A percentile compares a stretch with the other conserved stretches of the same genome.
Evolutionary conservation across 148 eudicot genomes (phyloP).

Genomic region (Beta vulgaris): DNA sequence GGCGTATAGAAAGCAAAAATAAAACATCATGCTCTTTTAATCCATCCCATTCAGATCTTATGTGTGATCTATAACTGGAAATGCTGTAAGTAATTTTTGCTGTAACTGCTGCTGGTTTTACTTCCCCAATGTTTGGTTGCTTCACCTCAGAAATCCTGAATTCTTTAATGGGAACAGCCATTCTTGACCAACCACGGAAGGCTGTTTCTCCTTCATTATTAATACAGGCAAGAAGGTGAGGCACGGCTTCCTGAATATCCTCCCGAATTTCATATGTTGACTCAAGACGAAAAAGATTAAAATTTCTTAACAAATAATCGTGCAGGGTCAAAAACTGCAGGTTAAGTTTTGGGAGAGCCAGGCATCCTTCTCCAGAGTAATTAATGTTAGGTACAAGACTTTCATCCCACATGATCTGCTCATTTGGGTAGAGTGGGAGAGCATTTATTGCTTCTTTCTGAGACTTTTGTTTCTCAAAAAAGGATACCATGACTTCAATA

Average conservation of each 20-base stretch:
- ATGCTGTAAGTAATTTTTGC: conserved; percentile 80
- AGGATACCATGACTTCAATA: conserved; percentile 92
- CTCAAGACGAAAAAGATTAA: conserved; percentile 97
- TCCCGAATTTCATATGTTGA: conserved; percentile 98
- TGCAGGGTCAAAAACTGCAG: conserved; percentile 93
- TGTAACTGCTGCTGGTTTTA: conserved; percentile 89
- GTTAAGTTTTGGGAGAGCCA: conserved; percentile 96
- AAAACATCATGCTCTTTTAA: conserved; percentile 96
- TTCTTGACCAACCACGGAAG: conserved; percentile 99
- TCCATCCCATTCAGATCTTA: conserved; percentile 94
- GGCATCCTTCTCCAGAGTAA: conserved; percentile 96
- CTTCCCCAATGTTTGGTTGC: conserved; percentile 98
- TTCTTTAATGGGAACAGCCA: conserved; percentile 90
- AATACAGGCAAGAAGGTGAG: conserved; percentile 82
- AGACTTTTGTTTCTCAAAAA: conserved; percentile 86
- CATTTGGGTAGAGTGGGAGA: conserved; percentile 95
- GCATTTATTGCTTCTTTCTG: conserved; percentile 98
- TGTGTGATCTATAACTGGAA: conserved; percentile 82
- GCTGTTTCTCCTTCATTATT: conserved; percentile 92
- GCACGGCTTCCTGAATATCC: conserved; percentile 98
- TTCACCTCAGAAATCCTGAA: conserved; percentile 79
- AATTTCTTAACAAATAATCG: conserved; percentile 91
- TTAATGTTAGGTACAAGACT: conserved; percentile 98
- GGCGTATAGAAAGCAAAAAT: conserved; percentile 85
- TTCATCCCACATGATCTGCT: conserved; percentile 99